Base-by-base conservation (phyloP, 768 basidiomycete species). In the Trametes cingulata region DNA sequence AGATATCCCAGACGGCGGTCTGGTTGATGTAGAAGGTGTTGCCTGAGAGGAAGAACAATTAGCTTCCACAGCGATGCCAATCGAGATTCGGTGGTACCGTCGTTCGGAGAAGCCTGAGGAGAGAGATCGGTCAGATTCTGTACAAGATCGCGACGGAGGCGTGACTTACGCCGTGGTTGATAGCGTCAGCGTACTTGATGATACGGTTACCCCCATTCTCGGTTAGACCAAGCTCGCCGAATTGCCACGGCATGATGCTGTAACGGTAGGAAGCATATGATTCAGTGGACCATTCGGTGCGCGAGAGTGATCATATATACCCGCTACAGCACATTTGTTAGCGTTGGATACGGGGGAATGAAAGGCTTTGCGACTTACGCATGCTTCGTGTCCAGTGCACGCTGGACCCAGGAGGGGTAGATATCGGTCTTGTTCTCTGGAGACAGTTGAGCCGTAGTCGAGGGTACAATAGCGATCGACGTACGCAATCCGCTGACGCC, bases 191-290 rank as follows among this genome's bases (percentile, higher is more conserved):
- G 60, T 85, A 84, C 69, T 84, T 83, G 60, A 84, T 78, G 42
- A 81, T 65, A 33, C 79, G 77, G 63, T 84, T 80, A 2, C 82
- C 84, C 3, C 80, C 79, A 62, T 72, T 70, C 64, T 85, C 83
- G 29, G 73, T 82, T 54, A 84, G 68, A 27, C 77, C 78, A 3
- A 80, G 67, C 48, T 74, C 71, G 6, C 84, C 83, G 55, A 81
- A 83, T 69, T 85, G 83, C 83, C 83, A 85, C 0, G 82, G 83
- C 75, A 85, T 77, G 41, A 85, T 82, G 1, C 83, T 80, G 48
- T 33, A 29, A n/a, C n/a, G 35, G 12, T 15, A 24, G 10, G 20
- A 17, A 43, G 45, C 13, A 33, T 33, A 33, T 33, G 29, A 7
- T 49, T 51, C 1, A 15, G 48, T 39, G 3, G 17, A 19, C 17